Base-by-base conservation (phyloP, 306 rosid species). In the Cucumis melo region DNA sequence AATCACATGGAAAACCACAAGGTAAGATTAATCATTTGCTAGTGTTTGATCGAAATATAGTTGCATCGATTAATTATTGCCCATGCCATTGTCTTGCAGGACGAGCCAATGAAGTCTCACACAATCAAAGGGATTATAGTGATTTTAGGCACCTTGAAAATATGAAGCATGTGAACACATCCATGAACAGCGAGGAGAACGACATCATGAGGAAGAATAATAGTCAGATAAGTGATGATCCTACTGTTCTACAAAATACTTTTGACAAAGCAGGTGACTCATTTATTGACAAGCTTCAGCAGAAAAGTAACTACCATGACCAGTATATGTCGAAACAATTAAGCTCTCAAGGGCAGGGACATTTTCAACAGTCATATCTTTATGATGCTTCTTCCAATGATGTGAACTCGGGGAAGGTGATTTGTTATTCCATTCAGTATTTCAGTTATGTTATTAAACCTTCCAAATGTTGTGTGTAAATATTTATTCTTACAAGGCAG, bases 141-240 rank as follows among this genome's bases (percentile, higher is more conserved):
- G 84, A 77, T 74, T 41, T 71, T 77, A 80, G 74, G 77, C 82
- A 82, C 75, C 74, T 84, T 87, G 85, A 80, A 80, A 78, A 78
- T 42, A 20, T 65, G 68, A 82, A 60, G 66, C 84, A 32, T 56
- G 73, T 58, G 42, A 77, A 54, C 50, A 44, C 53, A 17, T 77
- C 85, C 63, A 62, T 62, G 82, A 81, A 78, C 78, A 79, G 73
- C 6, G 79, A 76, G 57, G 84, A 82, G 50, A 78, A 63, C 75
- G 82, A 77, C 14, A 71, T 56, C 62, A 70, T 51, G 63, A 66
- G 77, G 78, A 72, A 63, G 53, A 71, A 78, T 59, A 78, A 76
- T 42, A 70, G 56, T 74, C 82, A 73, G 70, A 78, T 84, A 79
- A 54, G 70, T 51, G 74, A 78, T 80, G 83, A 81, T 41, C 36